Conservation (phyloP, 495 filamentous ascomycete genomes). For the Penicillium crystallinum region DNA sequence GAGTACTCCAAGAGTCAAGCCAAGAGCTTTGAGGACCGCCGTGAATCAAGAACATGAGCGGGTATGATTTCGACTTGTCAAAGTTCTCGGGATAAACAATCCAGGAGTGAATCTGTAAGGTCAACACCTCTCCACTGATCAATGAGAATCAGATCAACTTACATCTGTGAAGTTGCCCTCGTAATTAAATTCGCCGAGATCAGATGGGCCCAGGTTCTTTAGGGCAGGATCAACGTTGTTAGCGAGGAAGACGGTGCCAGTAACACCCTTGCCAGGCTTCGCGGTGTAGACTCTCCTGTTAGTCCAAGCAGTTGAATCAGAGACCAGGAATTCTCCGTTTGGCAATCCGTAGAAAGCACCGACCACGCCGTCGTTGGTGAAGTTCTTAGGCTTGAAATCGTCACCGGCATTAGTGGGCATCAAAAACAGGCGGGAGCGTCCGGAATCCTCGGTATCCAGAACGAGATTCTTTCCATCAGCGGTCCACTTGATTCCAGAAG, state of each 20-base stretch:
- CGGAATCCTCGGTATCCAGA: constrained; percentile 29
- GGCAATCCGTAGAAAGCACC: constrained; percentile 29
- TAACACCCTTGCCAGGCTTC: constrained; percentile 21
- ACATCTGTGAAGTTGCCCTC: constrained; percentile 35
- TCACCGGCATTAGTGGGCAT: constrained; percentile 26
- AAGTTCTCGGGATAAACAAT: constrained; percentile 43
- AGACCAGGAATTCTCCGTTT: constrained; percentile 30
- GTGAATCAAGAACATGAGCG: constrained; percentile 47
- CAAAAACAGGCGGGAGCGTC: constrained; percentile 26
- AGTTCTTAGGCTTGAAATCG: constrained; percentile 29
- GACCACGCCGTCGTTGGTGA: constrained; percentile 25
- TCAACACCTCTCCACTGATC: not conserved
- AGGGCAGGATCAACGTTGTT: constrained; percentile 35
- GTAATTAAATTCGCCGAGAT: constrained; percentile 37
- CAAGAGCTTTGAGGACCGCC: constrained; percentile 50
- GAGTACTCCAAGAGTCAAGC: constrained; percentile 44
- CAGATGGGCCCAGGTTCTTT: constrained; percentile 20
- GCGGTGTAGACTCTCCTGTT: constrained; percentile 32
- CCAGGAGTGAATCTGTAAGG: constrained; percentile 44
- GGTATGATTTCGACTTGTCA: constrained; percentile 44
- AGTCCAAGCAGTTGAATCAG: constrained; percentile 29
- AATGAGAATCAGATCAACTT: not conserved
- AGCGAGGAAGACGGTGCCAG: constrained; percentile 25
- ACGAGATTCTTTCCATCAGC: constrained; percentile 29
- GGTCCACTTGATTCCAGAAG: constrained; percentile 31